Conservation (phyloP, 306 rosid species). For the Abrus pulchellus region DNA sequence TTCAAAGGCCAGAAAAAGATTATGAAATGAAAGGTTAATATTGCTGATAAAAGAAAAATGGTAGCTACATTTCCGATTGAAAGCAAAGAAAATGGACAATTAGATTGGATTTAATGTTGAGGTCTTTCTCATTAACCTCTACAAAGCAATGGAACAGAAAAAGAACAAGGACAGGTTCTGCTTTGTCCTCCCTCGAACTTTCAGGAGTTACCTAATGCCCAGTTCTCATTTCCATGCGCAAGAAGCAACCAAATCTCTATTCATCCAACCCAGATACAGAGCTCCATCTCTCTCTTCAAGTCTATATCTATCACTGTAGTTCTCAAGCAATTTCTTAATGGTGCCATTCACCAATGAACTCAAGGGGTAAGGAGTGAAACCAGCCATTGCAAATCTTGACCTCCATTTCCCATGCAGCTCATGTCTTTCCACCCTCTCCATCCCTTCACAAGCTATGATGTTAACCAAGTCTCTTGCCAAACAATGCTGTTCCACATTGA, state of each 20-base stretch:
- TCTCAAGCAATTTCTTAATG: conserved; percentile 82
- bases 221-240: conserved; percentile 87
- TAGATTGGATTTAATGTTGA: conserved; percentile 36
- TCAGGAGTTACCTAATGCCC: conserved; percentile 21
- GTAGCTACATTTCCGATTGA: conserved; percentile 39
- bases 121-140: conserved; percentile 40
- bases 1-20: conserved; percentile 29
- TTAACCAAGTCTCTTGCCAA: conserved; percentile 93
- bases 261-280: conserved; percentile 97
- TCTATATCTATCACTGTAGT: conserved; percentile 74
- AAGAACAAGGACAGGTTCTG: conserved; percentile 42
- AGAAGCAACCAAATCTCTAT: conserved; percentile 92
- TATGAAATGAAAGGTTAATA: conserved; percentile 21
- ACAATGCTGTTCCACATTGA: conserved; percentile 96
- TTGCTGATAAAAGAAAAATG: conserved; percentile 31
- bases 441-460: conserved; percentile 94
- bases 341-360: conserved; percentile 92
- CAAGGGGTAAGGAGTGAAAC: conserved; percentile 87
- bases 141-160: conserved; percentile 35
- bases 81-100: conserved; percentile 45
- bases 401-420: conserved; percentile 94
- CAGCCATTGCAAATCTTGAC: conserved; percentile 88
- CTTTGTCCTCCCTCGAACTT: background rate
- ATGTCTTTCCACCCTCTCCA: conserved; percentile 91
- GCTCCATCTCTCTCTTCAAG: conserved; percentile 90